phyloP scores from a whole-genome alignment of 1,139 yeast species.

The Candida gigantensis region DNA sequence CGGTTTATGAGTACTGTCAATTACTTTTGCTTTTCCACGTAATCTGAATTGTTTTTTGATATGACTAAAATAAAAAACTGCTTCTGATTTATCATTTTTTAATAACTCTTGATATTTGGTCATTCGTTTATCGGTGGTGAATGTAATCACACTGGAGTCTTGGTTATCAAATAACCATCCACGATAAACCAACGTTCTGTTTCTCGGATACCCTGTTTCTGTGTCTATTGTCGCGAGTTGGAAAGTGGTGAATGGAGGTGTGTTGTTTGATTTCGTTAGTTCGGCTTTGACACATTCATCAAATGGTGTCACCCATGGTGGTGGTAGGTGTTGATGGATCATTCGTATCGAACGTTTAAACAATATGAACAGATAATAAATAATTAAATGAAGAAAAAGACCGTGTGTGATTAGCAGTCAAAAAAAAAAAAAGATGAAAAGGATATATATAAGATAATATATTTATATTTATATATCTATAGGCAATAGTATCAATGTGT shows the following conservation, averaged over 20 bases:
- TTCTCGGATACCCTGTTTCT: slow-evolving; percentile 55
- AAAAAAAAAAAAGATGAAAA: background rate
- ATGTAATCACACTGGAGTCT: slow-evolving; percentile 65
- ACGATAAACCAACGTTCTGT: slow-evolving; percentile 68
- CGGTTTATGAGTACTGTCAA: slow-evolving; percentile 40
- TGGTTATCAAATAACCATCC: slow-evolving; percentile 76
- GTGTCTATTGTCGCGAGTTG: slow-evolving; percentile 69
- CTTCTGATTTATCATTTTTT: slow-evolving; percentile 61
- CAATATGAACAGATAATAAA: background rate
- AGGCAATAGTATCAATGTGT: background rate
- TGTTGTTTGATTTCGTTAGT: slow-evolving; percentile 19
- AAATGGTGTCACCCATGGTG: slow-evolving; percentile 18
- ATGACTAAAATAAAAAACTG: slow-evolving; percentile 69
- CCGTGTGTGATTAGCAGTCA: background rate
- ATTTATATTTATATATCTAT: too few relatives aligned
- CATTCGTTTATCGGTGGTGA: slow-evolving; percentile 74
- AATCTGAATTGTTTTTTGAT: slow-evolving; percentile 70
- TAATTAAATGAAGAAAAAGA: background rate
- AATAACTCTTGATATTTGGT: slow-evolving; percentile 57
- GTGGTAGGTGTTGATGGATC: slow-evolving; percentile 13
- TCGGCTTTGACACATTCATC: slow-evolving; percentile 14
- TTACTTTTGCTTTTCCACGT: slow-evolving; percentile 60
- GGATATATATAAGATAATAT: background rate
- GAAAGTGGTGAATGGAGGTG: slow-evolving; percentile 55
- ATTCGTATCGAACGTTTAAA: background rate